Conservation (phyloP, 495 filamentous ascomycete genomes). For the Annulohypoxylon maeteangense region DNA sequence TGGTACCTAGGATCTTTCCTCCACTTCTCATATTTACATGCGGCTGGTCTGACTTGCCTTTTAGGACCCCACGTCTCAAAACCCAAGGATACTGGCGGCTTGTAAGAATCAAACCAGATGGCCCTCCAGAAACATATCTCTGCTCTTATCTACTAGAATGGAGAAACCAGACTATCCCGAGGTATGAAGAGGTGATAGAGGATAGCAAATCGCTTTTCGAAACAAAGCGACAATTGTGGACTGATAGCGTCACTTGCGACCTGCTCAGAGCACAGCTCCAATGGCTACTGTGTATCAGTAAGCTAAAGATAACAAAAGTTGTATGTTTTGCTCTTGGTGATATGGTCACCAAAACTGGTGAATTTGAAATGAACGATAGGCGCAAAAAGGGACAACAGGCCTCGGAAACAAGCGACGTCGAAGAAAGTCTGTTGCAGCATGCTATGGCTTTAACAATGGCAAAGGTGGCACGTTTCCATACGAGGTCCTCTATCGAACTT, state of each 20-base stretch:
- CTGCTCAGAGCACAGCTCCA: conserved; percentile 41
- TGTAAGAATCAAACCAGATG: conserved; percentile 39
- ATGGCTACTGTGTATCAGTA: conserved; percentile 41
- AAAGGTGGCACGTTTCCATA: conserved; percentile 22
- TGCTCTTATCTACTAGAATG: conserved; percentile 55
- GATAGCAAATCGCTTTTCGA: conserved; percentile 14
- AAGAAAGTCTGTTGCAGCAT: conserved; percentile 12
- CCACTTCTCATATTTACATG: not conserved
- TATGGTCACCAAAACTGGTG: conserved; percentile 30
- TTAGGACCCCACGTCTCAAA: conserved; percentile 32
- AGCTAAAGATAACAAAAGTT: conserved; percentile 49
- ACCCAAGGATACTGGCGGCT: conserved; percentile 19
- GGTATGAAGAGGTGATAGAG: conserved; percentile 51
- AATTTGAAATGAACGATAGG: not conserved
- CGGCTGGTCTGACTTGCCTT: conserved; percentile 2
- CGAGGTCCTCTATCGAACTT: not conserved
- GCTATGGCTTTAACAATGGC: conserved; percentile 19
- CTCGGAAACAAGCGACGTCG: not conserved
- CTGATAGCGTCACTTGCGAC: not conserved
- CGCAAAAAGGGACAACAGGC: not conserved
- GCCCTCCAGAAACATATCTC: conserved; percentile 48
- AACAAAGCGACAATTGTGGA: conserved; percentile 5
- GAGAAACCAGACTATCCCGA: conserved; percentile 49
- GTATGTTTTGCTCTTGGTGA: conserved; percentile 56
- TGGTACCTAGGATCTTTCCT: conserved; percentile 42